Evolutionary conservation across 169 alveolate species (phyloP), one percentile per base, ranked within the genome.

Genomic region (Cryptosporidium sp.): DNA sequence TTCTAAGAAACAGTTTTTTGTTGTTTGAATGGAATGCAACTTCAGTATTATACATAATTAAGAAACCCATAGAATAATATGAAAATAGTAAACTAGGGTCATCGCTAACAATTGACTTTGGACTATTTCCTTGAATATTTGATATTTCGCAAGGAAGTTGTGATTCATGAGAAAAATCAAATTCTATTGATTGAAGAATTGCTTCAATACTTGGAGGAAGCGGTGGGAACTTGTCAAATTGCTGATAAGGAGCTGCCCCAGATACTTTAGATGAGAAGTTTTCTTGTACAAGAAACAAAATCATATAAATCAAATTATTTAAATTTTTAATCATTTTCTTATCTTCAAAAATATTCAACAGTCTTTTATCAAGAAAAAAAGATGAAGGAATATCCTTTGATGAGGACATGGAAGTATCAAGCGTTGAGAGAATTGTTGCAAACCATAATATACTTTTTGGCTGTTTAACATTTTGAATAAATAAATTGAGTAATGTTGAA

Each of bases 121-220:
- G 89, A 41, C 33, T 31, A 23, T 65, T 58, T 21, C 35, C 29
- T 26, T 61, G 23, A 35, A 31, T 9, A 35, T 8, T 59, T 4
- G 37, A 12, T 1, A 35, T 21, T n/a, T 23, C 80, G 3, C 21
- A 26, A 3, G 86, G 31, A 26, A 43, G 23, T 10, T 65, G 41
- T 43, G 35, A 51, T 51, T 35, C 68, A 33, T 39, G 35, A 8
- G 50, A 33, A 58, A 80, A 21, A 31, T 61, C 58, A 26, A 62
- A 80, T 65, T 80, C 68, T 23, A 80, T 80, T 1, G 89, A 80
- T 41, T 80, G 89, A 43, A 80, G 74, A 35, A 80, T 65, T 59
- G 89, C 89, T 26, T 80, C 89, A 12, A 80, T 80, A 37, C 51
- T 80, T 45, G 89, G 89, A 61, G 89, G 89, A 9, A 80, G 62